Evolutionary conservation across 345 rosid genomes (phyloP).

Genomic region (Turritis glabra): DNA sequence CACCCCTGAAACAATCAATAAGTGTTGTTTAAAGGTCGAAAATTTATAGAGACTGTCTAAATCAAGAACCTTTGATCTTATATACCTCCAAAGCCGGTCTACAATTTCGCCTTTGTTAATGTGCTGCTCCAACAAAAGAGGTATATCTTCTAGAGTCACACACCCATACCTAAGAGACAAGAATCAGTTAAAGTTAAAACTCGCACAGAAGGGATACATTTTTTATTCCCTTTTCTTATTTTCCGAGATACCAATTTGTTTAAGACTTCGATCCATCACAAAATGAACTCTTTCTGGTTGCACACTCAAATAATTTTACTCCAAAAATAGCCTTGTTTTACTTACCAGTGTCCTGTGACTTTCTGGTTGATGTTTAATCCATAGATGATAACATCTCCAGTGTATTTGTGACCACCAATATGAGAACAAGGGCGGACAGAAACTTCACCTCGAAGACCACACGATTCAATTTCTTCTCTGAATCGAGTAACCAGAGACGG

Average conservation of each 20-base stretch:
- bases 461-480: slow-evolving; percentile 74
- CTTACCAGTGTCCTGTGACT: slow-evolving; percentile 84
- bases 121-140: slow-evolving; percentile 67
- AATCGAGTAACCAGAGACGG: slow-evolving; percentile 76
- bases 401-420: slow-evolving; percentile 89
- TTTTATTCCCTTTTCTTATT: not conserved
- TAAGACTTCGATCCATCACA: not conserved
- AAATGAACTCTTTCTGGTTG: not conserved
- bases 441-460: slow-evolving; percentile 73
- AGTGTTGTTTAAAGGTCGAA: not conserved
- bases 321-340: not conserved
- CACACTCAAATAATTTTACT: not conserved
- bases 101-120: slow-evolving; percentile 74
- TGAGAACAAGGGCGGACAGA: slow-evolving; percentile 96
- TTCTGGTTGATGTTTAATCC: slow-evolving; percentile 54
- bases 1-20: slow-evolving; percentile 58
- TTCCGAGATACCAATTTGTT: not conserved
- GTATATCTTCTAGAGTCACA: slow-evolving; percentile 80
- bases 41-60: not conserved
- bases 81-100: slow-evolving; percentile 82
- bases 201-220: not conserved
- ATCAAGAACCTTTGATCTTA: slow-evolving; percentile 32
- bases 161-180: slow-evolving; percentile 70
- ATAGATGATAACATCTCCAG: slow-evolving; percentile 89
- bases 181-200: not conserved